These are phyloP conservation scores for Passiflora organensis DNA, from an alignment of 345 rosid genomes.

Conservation along the genomic window DNA sequence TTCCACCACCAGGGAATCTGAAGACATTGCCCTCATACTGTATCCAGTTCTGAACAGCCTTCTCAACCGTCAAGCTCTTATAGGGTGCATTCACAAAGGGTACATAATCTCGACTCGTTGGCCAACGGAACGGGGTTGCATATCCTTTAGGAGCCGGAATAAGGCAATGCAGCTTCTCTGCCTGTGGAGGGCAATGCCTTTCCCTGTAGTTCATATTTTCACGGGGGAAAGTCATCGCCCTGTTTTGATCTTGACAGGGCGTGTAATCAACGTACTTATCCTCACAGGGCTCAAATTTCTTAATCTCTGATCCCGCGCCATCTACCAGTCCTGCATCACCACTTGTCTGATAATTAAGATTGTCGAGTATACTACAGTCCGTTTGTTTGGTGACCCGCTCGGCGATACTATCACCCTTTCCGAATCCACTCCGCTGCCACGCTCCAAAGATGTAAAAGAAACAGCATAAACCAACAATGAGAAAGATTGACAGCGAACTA, in stretches of 20 bases:
- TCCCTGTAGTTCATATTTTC: conserved; percentile 29
- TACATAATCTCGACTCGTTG: conserved; percentile 27
- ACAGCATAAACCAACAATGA: conserved; percentile 19
- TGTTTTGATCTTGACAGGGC: conserved; percentile 27
- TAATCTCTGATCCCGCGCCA: background rate
- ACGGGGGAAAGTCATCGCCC: conserved; percentile 31
- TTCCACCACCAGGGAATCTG: conserved; percentile 31
- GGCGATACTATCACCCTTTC: conserved; percentile 28
- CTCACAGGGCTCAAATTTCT: conserved; percentile 22
- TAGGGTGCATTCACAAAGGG: conserved; percentile 34
- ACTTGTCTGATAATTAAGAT: conserved; percentile 24
- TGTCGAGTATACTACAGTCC: conserved; percentile 18
- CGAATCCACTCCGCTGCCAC: conserved; percentile 29
- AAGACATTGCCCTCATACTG: conserved; percentile 26
- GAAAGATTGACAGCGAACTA: conserved; percentile 14
- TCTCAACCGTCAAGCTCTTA: conserved; percentile 33
- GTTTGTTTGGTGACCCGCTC: conserved; percentile 14
- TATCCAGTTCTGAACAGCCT: conserved; percentile 35
- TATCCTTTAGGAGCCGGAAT: conserved; percentile 28
- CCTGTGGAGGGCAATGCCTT: conserved; percentile 28
- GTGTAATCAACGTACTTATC: conserved; percentile 23
- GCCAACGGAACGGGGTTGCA: conserved; percentile 27
- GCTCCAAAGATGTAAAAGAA: conserved; percentile 28
- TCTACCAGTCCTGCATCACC: conserved; percentile 15
- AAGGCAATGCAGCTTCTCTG: conserved; percentile 29